Base-by-base conservation (phyloP, 192 early-diverging fungal genomes). In the Coemansia javaensis region DNA sequence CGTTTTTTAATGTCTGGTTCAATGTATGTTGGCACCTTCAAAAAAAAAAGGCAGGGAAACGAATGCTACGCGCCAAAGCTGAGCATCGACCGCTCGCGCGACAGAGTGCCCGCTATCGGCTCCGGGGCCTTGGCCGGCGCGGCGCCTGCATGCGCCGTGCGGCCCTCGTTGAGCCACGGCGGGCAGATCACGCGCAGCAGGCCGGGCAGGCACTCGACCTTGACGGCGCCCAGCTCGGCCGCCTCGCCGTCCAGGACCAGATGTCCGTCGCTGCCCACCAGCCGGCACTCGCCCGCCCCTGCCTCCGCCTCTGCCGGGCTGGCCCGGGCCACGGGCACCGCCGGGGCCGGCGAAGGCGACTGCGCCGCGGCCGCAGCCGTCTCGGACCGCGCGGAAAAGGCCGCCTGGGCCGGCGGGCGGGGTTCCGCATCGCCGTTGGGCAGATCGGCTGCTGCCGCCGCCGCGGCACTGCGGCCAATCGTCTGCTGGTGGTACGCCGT, bases 201-300 rank as follows among this genome's bases (percentile, higher is more conserved):
- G 22, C 47, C 63, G 28, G 75, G 53, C 52, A 71, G 40, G 18
- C 63, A 63, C 44, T 77, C 75, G 31, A 77, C 37, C 44, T 77
- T 77, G 32, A 77, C 40, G 1, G 75, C 63, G 2, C 75, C 75
- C 44, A 65, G 56, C 49, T 64, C 67, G 16, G 50, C 55, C 21
- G 41, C 54, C 45, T 77, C 75, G 36, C 75, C 75, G 41, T 77
- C 75, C n/a, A 77, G 50, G 38, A 59, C 75, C 18, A 77, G 55
- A 77, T 77, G 14, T n/a, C 75, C 75, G 28, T 67, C 55, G 16
- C 45, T 40, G 16, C 65, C 62, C 21, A 67, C 66, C 22, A 63
- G 46, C 45, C 32, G 37, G 52, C 63, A 74, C 31, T 50, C 69
- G 11, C 14, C 28, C 16, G 21, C 30, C 9, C 25, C 7, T 1